A percentile compares a stretch with the other conserved stretches of the same genome.
Evolutionary conservation across 2,329 filamentous ascomycete genomes (phyloP).

Genomic region (Beauveria asiatica): DNA sequence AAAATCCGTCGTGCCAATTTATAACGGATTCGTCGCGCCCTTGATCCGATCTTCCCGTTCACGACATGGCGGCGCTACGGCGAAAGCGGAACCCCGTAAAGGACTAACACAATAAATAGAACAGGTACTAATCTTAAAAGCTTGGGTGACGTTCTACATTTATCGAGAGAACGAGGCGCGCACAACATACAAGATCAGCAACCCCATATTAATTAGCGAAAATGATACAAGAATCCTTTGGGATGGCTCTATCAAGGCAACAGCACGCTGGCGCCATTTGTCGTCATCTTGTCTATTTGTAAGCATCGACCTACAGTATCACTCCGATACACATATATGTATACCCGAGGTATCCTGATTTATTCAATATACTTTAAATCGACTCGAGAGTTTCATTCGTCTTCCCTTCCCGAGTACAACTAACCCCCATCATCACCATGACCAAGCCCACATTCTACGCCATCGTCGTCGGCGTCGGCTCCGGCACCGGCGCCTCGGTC

Average conservation of each 20-base stretch:
- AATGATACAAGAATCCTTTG: not conserved
- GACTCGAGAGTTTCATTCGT: not conserved
- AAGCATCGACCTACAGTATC: not conserved
- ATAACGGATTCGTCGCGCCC: too few relatives aligned
- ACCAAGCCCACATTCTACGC: slow-evolving; percentile 47
- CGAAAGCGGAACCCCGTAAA: not conserved
- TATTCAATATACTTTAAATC: not conserved
- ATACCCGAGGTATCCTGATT: too few relatives aligned
- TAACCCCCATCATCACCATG: slow-evolving; percentile 14
- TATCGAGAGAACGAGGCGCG: too few relatives aligned
- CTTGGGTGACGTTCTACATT: too few relatives aligned
- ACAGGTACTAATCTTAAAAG: too few relatives aligned
- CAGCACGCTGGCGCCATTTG: not conserved
- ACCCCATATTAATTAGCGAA: not conserved
- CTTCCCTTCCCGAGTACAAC: too few relatives aligned
- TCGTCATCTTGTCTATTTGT: slow-evolving; percentile 7
- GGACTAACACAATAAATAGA: too few relatives aligned
- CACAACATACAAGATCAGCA: not conserved
- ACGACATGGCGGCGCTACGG: not conserved
- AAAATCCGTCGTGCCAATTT: too few relatives aligned
- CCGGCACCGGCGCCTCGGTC: slow-evolving; percentile 48
- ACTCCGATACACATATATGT: not conserved
- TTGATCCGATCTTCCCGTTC: not conserved
- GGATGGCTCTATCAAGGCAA: not conserved
- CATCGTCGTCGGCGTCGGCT: slow-evolving; percentile 63